Base-by-base conservation (phyloP, 805 yeast species). In the Nakazawaea wyomingensis region DNA sequence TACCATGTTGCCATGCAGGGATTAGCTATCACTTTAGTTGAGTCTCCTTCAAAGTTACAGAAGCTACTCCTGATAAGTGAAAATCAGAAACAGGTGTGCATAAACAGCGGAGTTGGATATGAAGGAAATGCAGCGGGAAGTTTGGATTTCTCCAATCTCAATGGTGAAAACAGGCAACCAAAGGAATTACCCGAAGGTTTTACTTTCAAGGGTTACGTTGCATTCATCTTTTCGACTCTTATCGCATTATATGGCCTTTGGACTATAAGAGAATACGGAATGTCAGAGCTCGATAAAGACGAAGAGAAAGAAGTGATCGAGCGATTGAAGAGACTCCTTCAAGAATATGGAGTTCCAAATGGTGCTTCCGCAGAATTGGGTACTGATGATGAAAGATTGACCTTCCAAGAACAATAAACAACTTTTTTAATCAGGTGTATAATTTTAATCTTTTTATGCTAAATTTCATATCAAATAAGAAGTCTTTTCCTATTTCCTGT, bases 1-100 rank as follows among this genome's bases (percentile, higher is more conserved):
- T 85, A 89, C 83, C 95, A 85, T 63, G 73, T 85, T 59, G 43
- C 43, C 9, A 82, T 79, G 52, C 93, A 85, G 65, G 95, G 95
- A 22, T 69, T 85, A 43, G 90, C 90, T 6, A 68, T 83, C 40
- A 76, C 78, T 1, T 73, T 85, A 29, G 68, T 85, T 33, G 95
- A 85, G 60, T 85, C 84, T 24, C 91, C 93, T 17, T 54, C 66
- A 41, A 65, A 67, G 28, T 57, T 83, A 27, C 72, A 74, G 51
- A 60, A 69, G 46, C 70, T 69, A 41, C 42, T 57, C 8, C 21
- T 30, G 14, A 54, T 80, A 4, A 75, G 78, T 8, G 61, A 61
- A 0, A 71, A 76, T 34, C 83, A 74, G 54, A 57, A 68, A 24
- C 64, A 68, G 13, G 68, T 68, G 4, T 83, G 93, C 58, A 49